A percentile compares a stretch with the other conserved stretches of the same genome.
Evolutionary conservation across 73 alveolate genomes (phyloP).

Genomic region (Paramecium biaurelia): DNA sequence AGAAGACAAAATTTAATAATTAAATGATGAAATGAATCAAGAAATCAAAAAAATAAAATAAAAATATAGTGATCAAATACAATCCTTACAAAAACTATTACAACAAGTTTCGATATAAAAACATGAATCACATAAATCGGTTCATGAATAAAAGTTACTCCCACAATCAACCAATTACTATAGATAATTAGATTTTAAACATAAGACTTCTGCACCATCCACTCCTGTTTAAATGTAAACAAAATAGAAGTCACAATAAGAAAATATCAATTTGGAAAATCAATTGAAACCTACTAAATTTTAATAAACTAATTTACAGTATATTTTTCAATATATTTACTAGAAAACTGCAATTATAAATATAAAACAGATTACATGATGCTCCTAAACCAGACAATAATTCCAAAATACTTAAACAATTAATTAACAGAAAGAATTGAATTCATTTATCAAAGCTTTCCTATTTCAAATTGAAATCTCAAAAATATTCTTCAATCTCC

Average conservation of each 20-base stretch:
- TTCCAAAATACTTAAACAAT: conserved; percentile 28
- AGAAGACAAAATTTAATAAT: not conserved
- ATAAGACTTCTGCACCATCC: conserved; percentile 28
- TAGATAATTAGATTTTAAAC: not conserved
- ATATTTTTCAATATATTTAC: not conserved
- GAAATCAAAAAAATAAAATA: conserved; percentile 26
- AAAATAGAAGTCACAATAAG: not conserved
- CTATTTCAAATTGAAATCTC: not conserved
- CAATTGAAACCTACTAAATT: not conserved
- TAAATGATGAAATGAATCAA: not conserved
- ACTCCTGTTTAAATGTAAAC: conserved; percentile 19
- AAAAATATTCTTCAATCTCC: not conserved
- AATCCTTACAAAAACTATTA: not conserved
- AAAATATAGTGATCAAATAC: conserved; percentile 2
- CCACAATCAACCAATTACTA: conserved; percentile 1
- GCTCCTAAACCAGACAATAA: conserved; percentile 18
- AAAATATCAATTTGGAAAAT: conserved; percentile 44
- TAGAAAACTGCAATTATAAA: conserved; percentile 40
- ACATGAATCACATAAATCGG: not conserved
- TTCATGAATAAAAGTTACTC: not conserved
- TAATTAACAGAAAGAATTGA: conserved; percentile 46
- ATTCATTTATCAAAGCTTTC: not conserved
- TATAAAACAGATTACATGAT: not conserved
- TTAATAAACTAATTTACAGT: conserved; percentile 22
- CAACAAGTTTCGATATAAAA: not conserved